Evolutionary conservation across 208 protist genomes (phyloP).

Genomic region (Borovskyia barvae): DNA sequence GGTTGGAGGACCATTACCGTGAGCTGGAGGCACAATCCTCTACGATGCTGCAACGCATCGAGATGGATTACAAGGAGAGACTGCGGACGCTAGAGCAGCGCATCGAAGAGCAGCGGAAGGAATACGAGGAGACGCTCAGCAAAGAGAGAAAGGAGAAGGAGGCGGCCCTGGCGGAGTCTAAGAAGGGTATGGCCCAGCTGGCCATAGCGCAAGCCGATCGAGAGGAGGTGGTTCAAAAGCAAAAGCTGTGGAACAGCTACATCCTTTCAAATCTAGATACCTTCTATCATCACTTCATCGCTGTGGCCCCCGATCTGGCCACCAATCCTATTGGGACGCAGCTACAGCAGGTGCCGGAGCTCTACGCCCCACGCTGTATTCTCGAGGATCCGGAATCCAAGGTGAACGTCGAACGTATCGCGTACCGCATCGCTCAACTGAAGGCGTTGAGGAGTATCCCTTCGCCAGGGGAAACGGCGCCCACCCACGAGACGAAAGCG

Average conservation of each 20-base stretch:
- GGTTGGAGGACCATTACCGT: conserved; percentile 46
- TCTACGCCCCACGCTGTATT: conserved; percentile 64
- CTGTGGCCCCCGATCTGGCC: conserved; percentile 40
- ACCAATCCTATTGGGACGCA: conserved; percentile 48
- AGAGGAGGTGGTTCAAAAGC: conserved; percentile 60
- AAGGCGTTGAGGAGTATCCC: conserved; percentile 33
- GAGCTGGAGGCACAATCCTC: conserved; percentile 46
- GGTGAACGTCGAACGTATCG: conserved; percentile 67
- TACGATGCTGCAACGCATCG: conserved; percentile 57
- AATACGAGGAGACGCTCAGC: conserved; percentile 39
- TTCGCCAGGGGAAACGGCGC: neutral
- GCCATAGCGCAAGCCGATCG: conserved; percentile 43
- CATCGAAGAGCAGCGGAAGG: conserved; percentile 48
- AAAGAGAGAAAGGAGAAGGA: conserved; percentile 45
- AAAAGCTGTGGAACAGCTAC: conserved; percentile 78
- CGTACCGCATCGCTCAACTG: conserved; percentile 68
- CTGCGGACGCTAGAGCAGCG: conserved; percentile 57
- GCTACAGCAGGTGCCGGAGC: conserved; percentile 52
- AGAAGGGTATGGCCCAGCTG: conserved; percentile 46
- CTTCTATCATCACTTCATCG: conserved; percentile 52
- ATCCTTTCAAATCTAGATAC: conserved; percentile 58
- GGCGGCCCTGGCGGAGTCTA: conserved; percentile 44
- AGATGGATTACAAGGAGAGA: conserved; percentile 79
- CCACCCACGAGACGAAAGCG: neutral
- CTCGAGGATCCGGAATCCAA: conserved; percentile 73